Conservation (phyloP, 2,329 filamentous ascomycete species). For the Teratosphaeria epicoccoides region DNA sequence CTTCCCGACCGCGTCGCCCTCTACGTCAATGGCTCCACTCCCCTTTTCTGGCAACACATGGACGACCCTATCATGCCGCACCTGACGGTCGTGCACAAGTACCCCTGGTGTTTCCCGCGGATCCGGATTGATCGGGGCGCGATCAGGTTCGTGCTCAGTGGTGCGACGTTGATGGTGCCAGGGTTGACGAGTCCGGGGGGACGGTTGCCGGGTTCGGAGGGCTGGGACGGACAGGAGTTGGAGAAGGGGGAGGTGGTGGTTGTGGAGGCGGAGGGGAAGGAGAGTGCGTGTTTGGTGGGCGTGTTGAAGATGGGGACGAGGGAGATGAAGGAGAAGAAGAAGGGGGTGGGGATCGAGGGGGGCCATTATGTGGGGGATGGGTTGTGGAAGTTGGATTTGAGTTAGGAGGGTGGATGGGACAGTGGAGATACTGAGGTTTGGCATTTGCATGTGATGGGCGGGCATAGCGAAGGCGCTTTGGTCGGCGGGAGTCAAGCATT, state of each 20-base stretch:
- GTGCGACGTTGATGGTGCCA: conserved; percentile 92
- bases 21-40: conserved; percentile 67
- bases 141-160: conserved; percentile 89
- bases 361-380: conserved; percentile 92
- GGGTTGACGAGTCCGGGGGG: conserved; percentile 80
- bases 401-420: conserved; percentile 30
- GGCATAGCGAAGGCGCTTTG: background rate
- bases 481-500: background rate
- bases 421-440: background rate
- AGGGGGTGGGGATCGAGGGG: conserved; percentile 87
- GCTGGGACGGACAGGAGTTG: conserved; percentile 53
- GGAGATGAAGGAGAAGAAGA: conserved; percentile 88
- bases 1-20: conserved; percentile 84
- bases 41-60: conserved; percentile 86
- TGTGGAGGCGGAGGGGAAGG: conserved; percentile 86
- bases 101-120: conserved; percentile 71
- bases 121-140: conserved; percentile 90
- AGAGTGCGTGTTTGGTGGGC: conserved; percentile 80
- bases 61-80: conserved; percentile 73
- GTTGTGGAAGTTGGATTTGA: conserved; percentile 64
- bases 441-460: background rate
- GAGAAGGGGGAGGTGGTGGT: conserved; percentile 75
- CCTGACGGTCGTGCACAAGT: conserved; percentile 78
- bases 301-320: conserved; percentile 72
- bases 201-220: conserved; percentile 52